phyloP scores from a whole-genome alignment of 768 basidiomycete genomes.

The Panellus pusillus region DNA sequence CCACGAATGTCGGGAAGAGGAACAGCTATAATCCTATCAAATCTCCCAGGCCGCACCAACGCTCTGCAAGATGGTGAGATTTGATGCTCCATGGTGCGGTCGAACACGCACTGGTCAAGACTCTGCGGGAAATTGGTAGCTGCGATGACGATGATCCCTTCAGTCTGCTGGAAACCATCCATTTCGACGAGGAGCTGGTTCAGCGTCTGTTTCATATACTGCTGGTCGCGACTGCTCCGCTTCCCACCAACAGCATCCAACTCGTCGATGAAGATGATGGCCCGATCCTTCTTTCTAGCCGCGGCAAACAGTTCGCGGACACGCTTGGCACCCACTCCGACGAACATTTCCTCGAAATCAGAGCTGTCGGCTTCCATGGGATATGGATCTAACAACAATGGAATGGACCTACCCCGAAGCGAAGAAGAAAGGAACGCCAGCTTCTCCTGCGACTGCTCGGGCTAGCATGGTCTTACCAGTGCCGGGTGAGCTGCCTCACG shows the following conservation, averaged over 20 bases:
- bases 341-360: slow-evolving; percentile 98
- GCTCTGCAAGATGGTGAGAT: slow-evolving; percentile 52
- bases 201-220: slow-evolving; percentile 90
- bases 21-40: slow-evolving; percentile 90
- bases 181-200: slow-evolving; percentile 97
- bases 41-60: slow-evolving; percentile 92
- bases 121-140: slow-evolving; percentile 98
- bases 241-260: slow-evolving; percentile 92
- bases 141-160: slow-evolving; percentile 94
- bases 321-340: slow-evolving; percentile 92
- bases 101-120: slow-evolving; percentile 72
- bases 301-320: slow-evolving; percentile 93
- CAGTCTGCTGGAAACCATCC: slow-evolving; percentile 92
- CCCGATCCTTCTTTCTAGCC: slow-evolving; percentile 91
- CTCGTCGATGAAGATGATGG: slow-evolving; percentile 99
- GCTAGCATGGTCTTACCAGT: slow-evolving; percentile 99
- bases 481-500: slow-evolving; percentile 61
- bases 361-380: slow-evolving; percentile 47
- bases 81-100: slow-evolving; percentile 2
- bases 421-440: slow-evolving; percentile 96
- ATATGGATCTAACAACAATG: slow-evolving; percentile 1
- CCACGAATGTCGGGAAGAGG: slow-evolving; percentile 94
- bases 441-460: slow-evolving; percentile 95
- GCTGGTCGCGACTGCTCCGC: slow-evolving; percentile 79
- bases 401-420: slow-evolving; percentile 71